These are phyloP conservation scores for Termitomyces sp. DNA, from an alignment of 768 basidiomycete species.

Conservation along the genomic window DNA sequence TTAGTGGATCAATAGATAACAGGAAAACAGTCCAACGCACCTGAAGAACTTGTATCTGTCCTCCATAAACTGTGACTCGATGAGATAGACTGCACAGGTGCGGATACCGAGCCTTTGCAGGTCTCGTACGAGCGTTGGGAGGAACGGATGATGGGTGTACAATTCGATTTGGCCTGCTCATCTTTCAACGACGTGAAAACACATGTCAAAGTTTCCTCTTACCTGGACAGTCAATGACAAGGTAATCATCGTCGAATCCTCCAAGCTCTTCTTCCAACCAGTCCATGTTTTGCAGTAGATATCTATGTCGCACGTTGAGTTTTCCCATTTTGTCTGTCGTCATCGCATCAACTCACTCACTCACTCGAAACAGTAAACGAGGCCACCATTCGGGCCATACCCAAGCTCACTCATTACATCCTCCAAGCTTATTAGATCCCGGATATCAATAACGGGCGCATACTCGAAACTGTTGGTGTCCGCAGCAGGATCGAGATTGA, in stretches of 20 bases:
- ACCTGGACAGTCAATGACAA: constrained; percentile 91
- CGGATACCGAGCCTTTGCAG: constrained; percentile 74
- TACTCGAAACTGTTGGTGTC: constrained; percentile 83
- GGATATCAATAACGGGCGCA: constrained; percentile 90
- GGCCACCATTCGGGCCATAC: constrained; percentile 94
- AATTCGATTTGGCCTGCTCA: constrained; percentile 90
- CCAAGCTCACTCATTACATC: constrained; percentile 96
- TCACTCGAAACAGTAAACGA: constrained; percentile 99
- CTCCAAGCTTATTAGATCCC: constrained; percentile 84
- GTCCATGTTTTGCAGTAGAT: constrained; percentile 94
- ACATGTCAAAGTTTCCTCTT: constrained; percentile 11
- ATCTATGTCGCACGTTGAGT: constrained; percentile 43
- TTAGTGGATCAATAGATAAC: not conserved
- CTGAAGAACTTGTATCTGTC: constrained; percentile 98
- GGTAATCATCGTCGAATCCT: constrained; percentile 92
- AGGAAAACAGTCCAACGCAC: constrained; percentile 25
- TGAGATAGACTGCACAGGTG: constrained; percentile 84
- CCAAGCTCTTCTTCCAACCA: constrained; percentile 98
- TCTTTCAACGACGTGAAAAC: not conserved
- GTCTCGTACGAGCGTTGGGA: constrained; percentile 82
- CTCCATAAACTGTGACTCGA: constrained; percentile 99
- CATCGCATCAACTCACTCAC: constrained; percentile 40
- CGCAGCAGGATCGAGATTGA: constrained; percentile 97
- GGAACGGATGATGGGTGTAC: constrained; percentile 96
- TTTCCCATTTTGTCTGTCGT: not conserved